Evolutionary conservation across 2,329 filamentous ascomycete species (phyloP).

Genomic region (Neurospora sp.): DNA sequence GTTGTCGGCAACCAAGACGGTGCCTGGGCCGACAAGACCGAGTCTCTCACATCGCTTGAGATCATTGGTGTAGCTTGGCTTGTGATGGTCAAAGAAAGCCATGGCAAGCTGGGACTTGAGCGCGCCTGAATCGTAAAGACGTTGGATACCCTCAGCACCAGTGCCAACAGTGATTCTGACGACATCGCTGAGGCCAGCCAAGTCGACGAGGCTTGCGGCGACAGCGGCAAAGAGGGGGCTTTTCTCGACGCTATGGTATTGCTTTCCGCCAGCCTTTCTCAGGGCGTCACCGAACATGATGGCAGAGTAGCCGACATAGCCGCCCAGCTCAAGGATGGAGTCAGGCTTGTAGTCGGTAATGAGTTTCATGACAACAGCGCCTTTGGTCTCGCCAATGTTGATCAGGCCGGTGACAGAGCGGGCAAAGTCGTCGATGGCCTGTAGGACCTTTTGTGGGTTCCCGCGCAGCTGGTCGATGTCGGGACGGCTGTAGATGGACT

Average conservation of each 20-base stretch:
- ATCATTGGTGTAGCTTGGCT: conserved; percentile 64
- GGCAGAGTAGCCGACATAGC: conserved; percentile 74
- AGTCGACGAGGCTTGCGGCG: conserved; percentile 56
- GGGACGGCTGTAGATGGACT: conserved; percentile 54
- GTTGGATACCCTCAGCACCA: conserved; percentile 54
- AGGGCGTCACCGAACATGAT: conserved; percentile 63
- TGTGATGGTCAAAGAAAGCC: conserved; percentile 73
- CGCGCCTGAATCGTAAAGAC: conserved; percentile 42
- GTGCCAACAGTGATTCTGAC: conserved; percentile 63
- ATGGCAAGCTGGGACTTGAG: conserved; percentile 53
- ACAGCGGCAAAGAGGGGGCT: conserved; percentile 66
- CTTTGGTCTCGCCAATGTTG: conserved; percentile 71
- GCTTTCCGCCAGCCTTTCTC: conserved; percentile 49
- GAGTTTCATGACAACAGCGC: conserved; percentile 56
- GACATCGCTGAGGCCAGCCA: conserved; percentile 61
- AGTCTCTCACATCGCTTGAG: conserved; percentile 68
- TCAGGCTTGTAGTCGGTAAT: conserved; percentile 49
- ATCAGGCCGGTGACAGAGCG: conserved; percentile 60
- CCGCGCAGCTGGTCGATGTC: conserved; percentile 53
- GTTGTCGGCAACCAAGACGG: conserved; percentile 59
- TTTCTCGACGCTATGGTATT: conserved; percentile 63
- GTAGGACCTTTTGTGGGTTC: conserved; percentile 52
- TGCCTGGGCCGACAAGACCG: conserved; percentile 50
- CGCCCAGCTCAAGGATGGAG: conserved; percentile 57
- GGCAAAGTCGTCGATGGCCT: conserved; percentile 58